These are phyloP conservation scores for Pulveroboletus sp. DNA, from an alignment of 768 basidiomycete genomes.

Conservation along the genomic window DNA sequence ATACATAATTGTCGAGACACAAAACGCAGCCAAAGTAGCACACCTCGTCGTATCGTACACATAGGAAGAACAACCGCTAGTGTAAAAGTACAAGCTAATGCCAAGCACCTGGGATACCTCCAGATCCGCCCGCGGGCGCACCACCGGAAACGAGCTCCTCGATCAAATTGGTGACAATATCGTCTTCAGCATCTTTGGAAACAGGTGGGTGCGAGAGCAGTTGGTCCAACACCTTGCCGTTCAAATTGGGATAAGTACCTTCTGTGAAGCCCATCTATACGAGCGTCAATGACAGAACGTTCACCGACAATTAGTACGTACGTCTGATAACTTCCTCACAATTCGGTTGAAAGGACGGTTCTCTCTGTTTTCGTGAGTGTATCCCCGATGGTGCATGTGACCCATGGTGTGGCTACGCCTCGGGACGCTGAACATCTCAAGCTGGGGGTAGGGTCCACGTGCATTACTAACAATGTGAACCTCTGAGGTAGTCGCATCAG, in stretches of 20 bases:
- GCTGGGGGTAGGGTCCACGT: slow-evolving; percentile 53
- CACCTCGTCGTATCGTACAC: slow-evolving; percentile 13
- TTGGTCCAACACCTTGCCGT: slow-evolving; percentile 46
- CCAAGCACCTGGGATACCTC: slow-evolving; percentile 47
- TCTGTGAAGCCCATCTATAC: slow-evolving; percentile 76
- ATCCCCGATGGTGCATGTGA: slow-evolving; percentile 22
- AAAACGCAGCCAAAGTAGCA: not conserved
- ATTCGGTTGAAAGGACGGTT: slow-evolving; percentile 48
- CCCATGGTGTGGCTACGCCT: slow-evolving; percentile 35
- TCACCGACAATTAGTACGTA: slow-evolving; percentile 33
- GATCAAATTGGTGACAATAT: slow-evolving; percentile 59
- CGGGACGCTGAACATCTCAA: slow-evolving; percentile 62
- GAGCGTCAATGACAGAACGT: slow-evolving; percentile 8
- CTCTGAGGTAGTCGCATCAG: slow-evolving; percentile 15
- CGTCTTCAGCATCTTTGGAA: slow-evolving; percentile 57
- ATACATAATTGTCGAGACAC: slow-evolving; percentile 1
- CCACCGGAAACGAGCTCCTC: slow-evolving; percentile 51
- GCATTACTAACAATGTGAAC: slow-evolving; percentile 61
- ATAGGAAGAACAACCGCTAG: not conserved
- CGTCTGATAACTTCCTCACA: slow-evolving; percentile 58
- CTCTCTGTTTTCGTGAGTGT: slow-evolving; percentile 19
- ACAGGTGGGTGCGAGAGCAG: slow-evolving; percentile 40
- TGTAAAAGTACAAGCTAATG: slow-evolving; percentile 22
- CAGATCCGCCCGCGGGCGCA: slow-evolving; percentile 35
- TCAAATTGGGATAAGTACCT: slow-evolving; percentile 49